phyloP scores from a whole-genome alignment of 768 basidiomycete species.

The Leucogyrophana mollusca region DNA sequence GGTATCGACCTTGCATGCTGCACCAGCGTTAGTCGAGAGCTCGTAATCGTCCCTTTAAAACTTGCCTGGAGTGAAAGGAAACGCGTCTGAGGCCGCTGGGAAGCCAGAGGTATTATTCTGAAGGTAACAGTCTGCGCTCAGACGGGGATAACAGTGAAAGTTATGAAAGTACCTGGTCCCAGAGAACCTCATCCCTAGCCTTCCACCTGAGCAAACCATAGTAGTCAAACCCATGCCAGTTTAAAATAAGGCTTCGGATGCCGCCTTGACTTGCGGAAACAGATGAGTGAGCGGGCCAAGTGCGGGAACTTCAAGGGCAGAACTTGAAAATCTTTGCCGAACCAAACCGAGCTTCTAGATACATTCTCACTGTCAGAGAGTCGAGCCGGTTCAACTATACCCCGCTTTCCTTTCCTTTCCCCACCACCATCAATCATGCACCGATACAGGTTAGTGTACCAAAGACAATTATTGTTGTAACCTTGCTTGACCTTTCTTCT shows the following conservation, averaged over 20 bases:
- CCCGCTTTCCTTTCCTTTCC: not conserved
- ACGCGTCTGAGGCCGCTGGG: constrained; percentile 9
- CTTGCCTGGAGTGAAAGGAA: constrained; percentile 19
- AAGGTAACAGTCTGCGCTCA: constrained; percentile 10
- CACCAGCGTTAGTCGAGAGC: constrained; percentile 4
- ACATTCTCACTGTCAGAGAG: constrained; percentile 3
- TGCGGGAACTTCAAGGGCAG: not conserved
- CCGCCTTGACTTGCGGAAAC: constrained; percentile 5
- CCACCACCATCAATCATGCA: constrained; percentile 11
- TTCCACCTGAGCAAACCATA: constrained; percentile 18
- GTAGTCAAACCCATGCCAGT: constrained; percentile 18
- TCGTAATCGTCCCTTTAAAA: not conserved
- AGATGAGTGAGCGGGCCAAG: not conserved
- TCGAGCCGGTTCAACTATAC: constrained; percentile 10
- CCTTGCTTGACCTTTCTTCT: not conserved
- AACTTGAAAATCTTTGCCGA: constrained; percentile 11
- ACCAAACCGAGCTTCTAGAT: constrained; percentile 3
- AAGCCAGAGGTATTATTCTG: constrained; percentile 14
- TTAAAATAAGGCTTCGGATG: not conserved
- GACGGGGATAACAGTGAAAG: not conserved
- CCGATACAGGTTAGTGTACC: constrained; percentile 23
- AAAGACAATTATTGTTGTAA: not conserved
- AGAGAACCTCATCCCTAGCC: constrained; percentile 20
- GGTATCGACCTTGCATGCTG: constrained; percentile 7
- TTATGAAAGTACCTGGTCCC: constrained; percentile 17